Evolutionary conservation across 192 early-diverging fungal genomes (phyloP), one percentile per base, ranked within the genome.

Genomic region (Coemansia sp.): DNA sequence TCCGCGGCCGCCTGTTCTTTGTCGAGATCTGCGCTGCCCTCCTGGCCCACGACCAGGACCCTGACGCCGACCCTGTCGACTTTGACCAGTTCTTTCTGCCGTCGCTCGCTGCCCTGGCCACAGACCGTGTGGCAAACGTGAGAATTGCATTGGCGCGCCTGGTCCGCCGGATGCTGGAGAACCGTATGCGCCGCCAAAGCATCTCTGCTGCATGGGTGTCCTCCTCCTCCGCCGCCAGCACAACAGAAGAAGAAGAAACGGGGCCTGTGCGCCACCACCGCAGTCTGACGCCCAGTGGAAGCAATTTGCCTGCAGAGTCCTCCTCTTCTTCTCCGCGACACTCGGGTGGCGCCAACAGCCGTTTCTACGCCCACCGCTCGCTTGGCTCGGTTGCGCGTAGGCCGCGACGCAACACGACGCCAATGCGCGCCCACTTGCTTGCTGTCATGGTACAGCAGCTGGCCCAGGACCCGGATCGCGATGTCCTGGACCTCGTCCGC

Each of bases 31-130:
- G 88, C 53, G 75, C 83, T 4, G 83, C 87, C 10, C 65, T 92
- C 0, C 42, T 92, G 38, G 79, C 83, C 0, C 76, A 80, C 37
- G 85, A 86, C 18, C 83, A 86, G 34, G 70, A 87, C 41, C 73
- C 83, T 8, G 67, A 65, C 1, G 83, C 85, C 9, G 77, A 80
- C 26, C 77, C 77, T 0, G 70, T 80, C 8, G 77, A 80, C 19
- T 90, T 92, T 66, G 87, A 88, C 40, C 82, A 83, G 50, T 85
- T 88, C 56, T 90, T 92, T 40, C 60, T 92, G 56, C 82, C 85
- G 1, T 65, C 83, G 21, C 48, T 92, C 36, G 83, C 82, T 3
- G 72, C 70, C 8, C 63, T 92, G 33, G 83, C 84, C 0, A 38
- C 65, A 8, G 90, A 92, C 65, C 60, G 73, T 15, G 85, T 92